Conservation (phyloP, 73 alveolate species). For the Paramecium octaurelia region DNA sequence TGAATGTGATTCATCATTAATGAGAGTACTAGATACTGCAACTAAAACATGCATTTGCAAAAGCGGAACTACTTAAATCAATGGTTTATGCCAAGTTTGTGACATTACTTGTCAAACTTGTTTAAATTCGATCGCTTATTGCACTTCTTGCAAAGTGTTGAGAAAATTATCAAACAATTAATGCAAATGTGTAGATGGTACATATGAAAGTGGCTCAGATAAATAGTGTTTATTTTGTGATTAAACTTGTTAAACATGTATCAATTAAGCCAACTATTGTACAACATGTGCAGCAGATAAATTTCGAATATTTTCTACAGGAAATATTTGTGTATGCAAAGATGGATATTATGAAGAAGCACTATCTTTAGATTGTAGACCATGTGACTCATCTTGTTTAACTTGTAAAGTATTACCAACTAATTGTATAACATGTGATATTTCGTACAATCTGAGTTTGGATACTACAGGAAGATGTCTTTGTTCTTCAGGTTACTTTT, state of each 20-base stretch:
- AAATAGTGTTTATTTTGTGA: background rate
- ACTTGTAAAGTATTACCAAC: background rate
- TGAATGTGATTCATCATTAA: background rate
- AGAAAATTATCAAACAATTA: background rate
- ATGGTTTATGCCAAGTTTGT: background rate
- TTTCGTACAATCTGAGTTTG: background rate
- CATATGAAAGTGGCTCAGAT: background rate
- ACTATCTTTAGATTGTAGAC: background rate
- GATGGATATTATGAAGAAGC: background rate
- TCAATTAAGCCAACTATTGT: background rate
- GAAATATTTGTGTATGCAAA: background rate
- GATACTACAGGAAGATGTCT: background rate
- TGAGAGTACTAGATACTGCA: background rate
- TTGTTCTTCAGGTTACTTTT: background rate
- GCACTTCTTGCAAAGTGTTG: background rate
- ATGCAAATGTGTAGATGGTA: background rate
- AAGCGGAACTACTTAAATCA: background rate
- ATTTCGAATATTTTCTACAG: background rate
- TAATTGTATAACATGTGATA: background rate
- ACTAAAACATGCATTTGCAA: background rate
- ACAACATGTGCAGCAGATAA: background rate
- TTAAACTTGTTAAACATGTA: background rate
- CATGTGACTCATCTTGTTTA: background rate
- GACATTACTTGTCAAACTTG: background rate
- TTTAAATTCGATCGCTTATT: background rate